Evolutionary conservation across 768 basidiomycete species (phyloP), one percentile per base, ranked within the genome.

Genomic region (Megacollybia marginata): DNA sequence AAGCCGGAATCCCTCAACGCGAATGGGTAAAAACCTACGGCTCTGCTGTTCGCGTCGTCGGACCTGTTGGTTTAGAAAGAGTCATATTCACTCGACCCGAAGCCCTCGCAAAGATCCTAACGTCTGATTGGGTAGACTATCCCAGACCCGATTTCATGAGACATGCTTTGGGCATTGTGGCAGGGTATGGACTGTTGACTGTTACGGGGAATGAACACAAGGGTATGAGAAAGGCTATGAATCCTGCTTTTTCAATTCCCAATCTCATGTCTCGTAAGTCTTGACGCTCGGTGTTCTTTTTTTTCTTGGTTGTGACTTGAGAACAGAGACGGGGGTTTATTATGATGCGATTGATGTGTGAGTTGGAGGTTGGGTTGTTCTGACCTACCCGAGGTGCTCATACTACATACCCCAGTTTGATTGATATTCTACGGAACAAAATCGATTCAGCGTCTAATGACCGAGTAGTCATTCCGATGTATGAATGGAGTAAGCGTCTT

Each of bases 221-320:
- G 52, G 68, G 67, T 46, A 74, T 78, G 72, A 71, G 73, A 33
- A 74, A 68, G 54, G 65, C 66, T 1, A 75, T 79, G 72, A 76
- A 74, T 47, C 74, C 76, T 1, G 76, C 76, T 0, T 77, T 79
- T 54, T 74, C 74, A 0, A 63, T 77, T 20, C 62, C 68, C 2
- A 76, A 65, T 50, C 62, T 73, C 15, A 65, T 60, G 53, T 62
- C 67, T 35, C 67, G 69, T 70, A 51, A 35, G 68, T 56, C 15
- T 40, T n/a, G 16, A 42, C 33, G 18, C 19, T 13, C 8, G n/a
- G 19, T 40, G 33, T 32, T 28, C 23, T n/a, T n/a, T n/a, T n/a
- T n/a, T n/a, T n/a, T n/a, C n/a, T n/a, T n/a, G n/a, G n/a, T n/a
- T n/a, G n/a, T n/a, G 23, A 33, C n/a, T 19, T 15, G 10, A 28